A percentile compares a stretch with the other conserved stretches of the same genome.
phyloP scores from a whole-genome alignment of 345 rosid genomes.

The Conringia planisiliqua region DNA sequence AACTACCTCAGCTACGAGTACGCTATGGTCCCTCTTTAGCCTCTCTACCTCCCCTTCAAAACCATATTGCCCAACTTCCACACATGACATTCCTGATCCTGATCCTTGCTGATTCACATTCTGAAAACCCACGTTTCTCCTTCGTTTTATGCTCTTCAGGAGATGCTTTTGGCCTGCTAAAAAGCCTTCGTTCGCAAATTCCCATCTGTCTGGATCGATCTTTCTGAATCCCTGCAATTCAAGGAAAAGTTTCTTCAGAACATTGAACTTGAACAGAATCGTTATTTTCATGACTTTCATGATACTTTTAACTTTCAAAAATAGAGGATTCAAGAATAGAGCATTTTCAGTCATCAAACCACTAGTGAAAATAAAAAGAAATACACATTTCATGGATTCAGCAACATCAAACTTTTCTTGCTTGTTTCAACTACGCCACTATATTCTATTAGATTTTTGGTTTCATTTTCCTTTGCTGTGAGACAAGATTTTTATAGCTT shows the following conservation, averaged over 20 bases:
- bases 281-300: not conserved
- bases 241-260: not conserved
- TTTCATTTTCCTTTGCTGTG: not conserved
- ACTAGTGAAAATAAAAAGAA: not conserved
- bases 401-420: too few relatives aligned
- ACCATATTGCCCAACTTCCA: conserved; percentile 68
- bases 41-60: conserved; percentile 58
- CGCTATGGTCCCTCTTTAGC: conserved; percentile 52
- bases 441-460: not conserved
- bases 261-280: not conserved
- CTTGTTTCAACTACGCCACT: too few relatives aligned
- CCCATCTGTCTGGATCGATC: conserved; percentile 90
- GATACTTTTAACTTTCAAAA: not conserved
- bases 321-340: not conserved
- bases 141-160: conserved; percentile 70
- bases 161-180: conserved; percentile 80
- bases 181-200: conserved; percentile 88
- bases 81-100: conserved; percentile 45
- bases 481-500: not conserved
- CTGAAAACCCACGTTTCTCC: conserved; percentile 40
- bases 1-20: conserved; percentile 56
- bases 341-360: not conserved
- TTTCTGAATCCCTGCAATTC: conserved; percentile 72
- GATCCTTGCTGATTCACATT: conserved; percentile 42
- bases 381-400: not conserved